Percentiles rank a stretch among this genome's conserved stretches.
Evolutionary conservation across 2,329 filamentous ascomycete genomes (phyloP).

Genomic region (Conoideocrella luteorostrata): DNA sequence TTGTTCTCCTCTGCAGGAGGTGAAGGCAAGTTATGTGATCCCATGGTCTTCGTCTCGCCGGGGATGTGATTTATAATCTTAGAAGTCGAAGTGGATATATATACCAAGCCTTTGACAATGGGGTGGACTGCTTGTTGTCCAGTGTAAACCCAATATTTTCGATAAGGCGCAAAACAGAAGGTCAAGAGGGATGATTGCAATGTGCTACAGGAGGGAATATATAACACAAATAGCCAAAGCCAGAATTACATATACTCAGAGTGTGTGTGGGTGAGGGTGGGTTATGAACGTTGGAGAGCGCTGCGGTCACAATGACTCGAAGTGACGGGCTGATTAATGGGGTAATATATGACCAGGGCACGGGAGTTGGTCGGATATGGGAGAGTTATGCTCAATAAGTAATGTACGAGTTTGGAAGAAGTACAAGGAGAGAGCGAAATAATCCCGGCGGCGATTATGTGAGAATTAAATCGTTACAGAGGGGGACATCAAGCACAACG

Average conservation of each 20-base stretch:
- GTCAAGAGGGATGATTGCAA: background rate
- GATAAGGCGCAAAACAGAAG: no score
- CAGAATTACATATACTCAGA: no score
- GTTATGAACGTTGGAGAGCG: background rate
- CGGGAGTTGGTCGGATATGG: no score
- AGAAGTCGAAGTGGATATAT: no score
- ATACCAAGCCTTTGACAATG: no score
- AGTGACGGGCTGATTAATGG: background rate
- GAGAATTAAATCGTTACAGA: background rate
- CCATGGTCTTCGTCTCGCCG: no score
- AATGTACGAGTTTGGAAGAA: background rate
- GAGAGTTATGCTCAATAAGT: background rate
- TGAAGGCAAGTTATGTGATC: conserved; percentile 41
- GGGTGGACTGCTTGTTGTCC: background rate
- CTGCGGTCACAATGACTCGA: background rate
- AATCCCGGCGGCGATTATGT: conserved; percentile 8
- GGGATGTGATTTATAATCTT: no score
- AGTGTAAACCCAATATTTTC: no score
- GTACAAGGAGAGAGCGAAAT: background rate
- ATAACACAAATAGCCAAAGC: background rate
- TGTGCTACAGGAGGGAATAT: conserved; percentile 2
- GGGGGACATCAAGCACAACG: no score
- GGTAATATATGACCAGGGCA: no score
- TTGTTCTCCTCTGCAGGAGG: conserved; percentile 45
- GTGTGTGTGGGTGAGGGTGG: background rate